Base-by-base conservation (phyloP, 805 yeast species). In the Candida hispaniensis region DNA sequence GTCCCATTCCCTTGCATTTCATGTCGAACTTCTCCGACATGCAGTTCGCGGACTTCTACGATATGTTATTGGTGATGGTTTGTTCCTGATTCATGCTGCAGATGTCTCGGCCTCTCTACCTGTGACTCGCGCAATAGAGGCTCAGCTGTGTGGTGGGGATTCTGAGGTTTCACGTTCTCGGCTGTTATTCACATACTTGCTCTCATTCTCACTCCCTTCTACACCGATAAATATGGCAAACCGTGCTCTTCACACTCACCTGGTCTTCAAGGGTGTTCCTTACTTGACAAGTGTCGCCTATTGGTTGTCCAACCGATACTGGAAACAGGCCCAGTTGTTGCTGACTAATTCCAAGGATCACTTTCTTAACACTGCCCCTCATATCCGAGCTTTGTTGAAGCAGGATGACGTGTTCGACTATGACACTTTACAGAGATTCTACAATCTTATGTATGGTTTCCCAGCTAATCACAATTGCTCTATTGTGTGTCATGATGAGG, bases 121-220 rank as follows among this genome's bases (percentile, higher is more conserved):
- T 8, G 14, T 46, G 12, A 26, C 39, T 8, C 41, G 48, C 8
- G 58, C 60, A 4, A 46, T 54, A 22, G 60, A 57, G 39, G 49
- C 60, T 6, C 61, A 58, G 41, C 50, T 58, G n/a, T 46, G 54
- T 25, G 61, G 61, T 14, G 62, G 61, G 10, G 62, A 57, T 39
- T 24, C 40, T n/a, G 39, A 45, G 10, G 41, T 47, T 41, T 39
- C 48, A 11, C 39, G 42, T 14, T 26, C 36, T 7, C 39, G 57
- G 12, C 40, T 57, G 17, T 30, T 51, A 11, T 40, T 45, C 27
- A 49, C 55, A 12, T 47, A 55, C 23, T 39, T 52, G 20, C 46
- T 47, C 26, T 41, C 51, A 38, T 26, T 49, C 23, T 26, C 45
- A 24, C 41, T 46, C 7, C 48, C 47, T 18, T 45, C 50, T 3